These are phyloP conservation scores for Dioscorea dumetorum DNA, from an alignment of 106 monocot species.

Conservation along the genomic window DNA sequence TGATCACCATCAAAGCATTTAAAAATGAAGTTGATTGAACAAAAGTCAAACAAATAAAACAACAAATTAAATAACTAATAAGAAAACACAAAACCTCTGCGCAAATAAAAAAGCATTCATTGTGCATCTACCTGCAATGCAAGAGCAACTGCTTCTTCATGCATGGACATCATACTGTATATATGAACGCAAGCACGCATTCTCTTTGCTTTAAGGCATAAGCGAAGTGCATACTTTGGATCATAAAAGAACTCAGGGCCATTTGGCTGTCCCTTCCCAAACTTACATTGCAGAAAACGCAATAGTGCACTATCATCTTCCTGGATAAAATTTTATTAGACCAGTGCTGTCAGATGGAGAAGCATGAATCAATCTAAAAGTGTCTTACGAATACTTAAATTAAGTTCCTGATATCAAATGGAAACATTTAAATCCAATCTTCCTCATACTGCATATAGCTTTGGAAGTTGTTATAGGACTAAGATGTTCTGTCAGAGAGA, in stretches of 20 bases:
- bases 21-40: too few relatives aligned
- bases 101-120: too few relatives aligned
- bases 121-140: slow-evolving; percentile 65
- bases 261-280: slow-evolving; percentile 67
- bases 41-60: not conserved
- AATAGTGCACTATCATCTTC: slow-evolving; percentile 92
- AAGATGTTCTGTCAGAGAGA: too few relatives aligned
- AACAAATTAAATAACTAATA: not conserved
- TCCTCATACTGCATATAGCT: too few relatives aligned
- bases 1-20: too few relatives aligned
- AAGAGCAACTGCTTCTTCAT: slow-evolving; percentile 99
- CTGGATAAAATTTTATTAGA: slow-evolving; percentile 17
- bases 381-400: too few relatives aligned
- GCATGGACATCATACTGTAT: slow-evolving; percentile 99
- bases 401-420: too few relatives aligned
- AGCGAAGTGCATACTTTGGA: slow-evolving; percentile 88
- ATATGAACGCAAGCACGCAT: slow-evolving; percentile 99
- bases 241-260: slow-evolving; percentile 86
- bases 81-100: too few relatives aligned
- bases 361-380: too few relatives aligned
- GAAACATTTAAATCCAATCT: too few relatives aligned
- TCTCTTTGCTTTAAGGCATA: slow-evolving; percentile 86
- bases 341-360: too few relatives aligned
- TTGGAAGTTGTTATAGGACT: too few relatives aligned
- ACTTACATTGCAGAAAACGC: slow-evolving; percentile 84